phyloP scores from a whole-genome alignment of 2,329 filamentous ascomycete species.

The Colletotrichum graminicola region DNA sequence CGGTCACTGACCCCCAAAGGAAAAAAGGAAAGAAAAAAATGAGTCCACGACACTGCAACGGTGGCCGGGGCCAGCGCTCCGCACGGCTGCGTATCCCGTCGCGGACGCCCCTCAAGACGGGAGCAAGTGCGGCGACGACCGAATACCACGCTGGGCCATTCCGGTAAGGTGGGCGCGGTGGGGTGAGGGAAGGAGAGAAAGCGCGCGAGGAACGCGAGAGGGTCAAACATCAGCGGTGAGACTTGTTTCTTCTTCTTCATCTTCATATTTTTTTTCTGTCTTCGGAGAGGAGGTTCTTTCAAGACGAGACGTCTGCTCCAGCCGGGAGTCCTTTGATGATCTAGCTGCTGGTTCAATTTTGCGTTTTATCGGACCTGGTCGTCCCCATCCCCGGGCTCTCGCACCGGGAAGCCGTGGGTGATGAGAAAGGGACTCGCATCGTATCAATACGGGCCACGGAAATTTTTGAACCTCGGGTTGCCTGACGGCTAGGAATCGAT shows the following conservation, averaged over 20 bases:
- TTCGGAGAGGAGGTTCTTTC: not conserved
- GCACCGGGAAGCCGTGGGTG: not conserved
- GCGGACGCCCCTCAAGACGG: slow-evolving; percentile 12
- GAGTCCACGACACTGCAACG: slow-evolving; percentile 18
- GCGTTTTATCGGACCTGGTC: slow-evolving; percentile 8
- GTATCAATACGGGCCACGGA: not conserved
- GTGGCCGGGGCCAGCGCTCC: slow-evolving; percentile 22
- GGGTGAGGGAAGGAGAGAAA: not conserved
- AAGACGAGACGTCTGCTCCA: not conserved
- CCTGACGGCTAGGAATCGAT: not conserved
- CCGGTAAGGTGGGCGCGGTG: not conserved
- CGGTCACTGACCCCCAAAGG: too few species aligned
- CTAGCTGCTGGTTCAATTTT: slow-evolving; percentile 13
- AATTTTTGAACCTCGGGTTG: not conserved
- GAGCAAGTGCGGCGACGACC: slow-evolving; percentile 33
- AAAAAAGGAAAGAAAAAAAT: not conserved
- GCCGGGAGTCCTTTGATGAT: slow-evolving; percentile 13
- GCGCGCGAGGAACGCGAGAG: not conserved
- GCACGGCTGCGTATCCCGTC: slow-evolving; percentile 6
- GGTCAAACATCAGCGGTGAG: slow-evolving; percentile 3
- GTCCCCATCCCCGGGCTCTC: not conserved
- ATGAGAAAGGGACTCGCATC: not conserved
- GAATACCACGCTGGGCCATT: slow-evolving; percentile 35
- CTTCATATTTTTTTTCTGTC: not conserved
- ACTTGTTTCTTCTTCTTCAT: not conserved